Evolutionary conservation across 345 rosid genomes (phyloP).

Genomic region (Euphorbia peplus): DNA sequence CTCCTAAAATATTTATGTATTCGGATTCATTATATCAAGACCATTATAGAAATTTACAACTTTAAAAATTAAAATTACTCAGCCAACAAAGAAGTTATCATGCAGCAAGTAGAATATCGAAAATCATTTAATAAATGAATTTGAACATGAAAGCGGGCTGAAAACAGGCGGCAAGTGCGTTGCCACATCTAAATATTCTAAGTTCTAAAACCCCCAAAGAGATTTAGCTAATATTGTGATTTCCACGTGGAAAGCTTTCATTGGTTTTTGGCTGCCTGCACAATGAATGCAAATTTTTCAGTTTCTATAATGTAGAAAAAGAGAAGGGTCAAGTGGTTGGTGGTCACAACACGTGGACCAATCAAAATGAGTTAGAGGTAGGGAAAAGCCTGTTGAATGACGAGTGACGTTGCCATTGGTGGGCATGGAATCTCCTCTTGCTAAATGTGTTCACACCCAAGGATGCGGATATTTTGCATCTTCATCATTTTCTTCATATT

Average conservation of each 20-base stretch:
- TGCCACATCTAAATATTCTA: background rate
- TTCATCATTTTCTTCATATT: background rate
- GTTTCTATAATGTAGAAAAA: background rate
- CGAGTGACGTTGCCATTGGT: background rate
- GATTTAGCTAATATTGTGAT: background rate
- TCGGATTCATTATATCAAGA: no score
- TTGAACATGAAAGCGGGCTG: background rate
- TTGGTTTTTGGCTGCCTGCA: background rate
- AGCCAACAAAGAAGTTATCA: no score
- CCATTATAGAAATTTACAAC: no score
- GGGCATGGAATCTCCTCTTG: slow-evolving; percentile 2
- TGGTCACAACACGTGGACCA: background rate
- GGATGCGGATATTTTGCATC: background rate
- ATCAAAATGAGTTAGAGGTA: background rate
- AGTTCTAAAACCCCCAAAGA: no score
- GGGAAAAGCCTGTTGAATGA: background rate
- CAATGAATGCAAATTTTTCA: background rate
- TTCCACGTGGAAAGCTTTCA: background rate
- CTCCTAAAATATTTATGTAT: no score
- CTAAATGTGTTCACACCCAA: slow-evolving; percentile 8
- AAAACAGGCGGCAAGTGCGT: background rate
- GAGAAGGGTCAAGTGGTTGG: background rate
- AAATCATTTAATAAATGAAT: no score
- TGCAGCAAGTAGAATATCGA: no score
- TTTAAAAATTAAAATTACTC: no score